Conservation (phyloP, 2,329 filamentous ascomycete genomes). For the Aspergillus candidus region DNA sequence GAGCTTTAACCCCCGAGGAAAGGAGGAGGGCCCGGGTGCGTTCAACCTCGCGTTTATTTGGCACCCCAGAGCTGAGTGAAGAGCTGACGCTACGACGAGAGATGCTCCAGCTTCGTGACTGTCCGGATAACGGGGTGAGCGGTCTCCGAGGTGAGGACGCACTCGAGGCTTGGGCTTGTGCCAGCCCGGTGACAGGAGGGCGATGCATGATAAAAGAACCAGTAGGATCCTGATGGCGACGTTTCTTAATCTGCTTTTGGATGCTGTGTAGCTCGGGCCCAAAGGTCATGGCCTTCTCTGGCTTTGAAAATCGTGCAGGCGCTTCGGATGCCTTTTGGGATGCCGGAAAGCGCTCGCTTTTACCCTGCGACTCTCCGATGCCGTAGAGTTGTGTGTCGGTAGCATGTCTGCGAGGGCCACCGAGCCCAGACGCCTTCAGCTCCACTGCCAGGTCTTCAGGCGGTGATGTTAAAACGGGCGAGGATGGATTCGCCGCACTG, state of each 20-base stretch:
- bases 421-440: constrained; percentile 13
- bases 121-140: constrained; percentile 34
- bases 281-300: constrained; percentile 26
- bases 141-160: constrained; percentile 18
- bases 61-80: constrained; percentile 28
- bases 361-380: constrained; percentile 9
- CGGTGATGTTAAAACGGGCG: constrained; percentile 46
- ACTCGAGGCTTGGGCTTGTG: constrained; percentile 33
- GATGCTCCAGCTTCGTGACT: constrained; percentile 54
- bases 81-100: constrained; percentile 43
- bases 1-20: constrained; percentile 82
- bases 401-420: constrained; percentile 10
- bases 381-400: constrained; percentile 8
- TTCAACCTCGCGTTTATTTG: constrained; percentile 69
- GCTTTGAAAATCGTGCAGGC: constrained; percentile 7
- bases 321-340: constrained; percentile 9
- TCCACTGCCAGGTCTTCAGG: constrained; percentile 32
- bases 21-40: constrained; percentile 71
- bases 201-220: constrained; percentile 27
- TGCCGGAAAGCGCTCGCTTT: constrained; percentile 1
- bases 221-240: constrained; percentile 23
- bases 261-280: constrained; percentile 19
- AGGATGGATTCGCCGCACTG: constrained; percentile 44
- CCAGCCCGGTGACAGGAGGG: constrained; percentile 43
- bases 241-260: constrained; percentile 17